Evolutionary conservation across 2,329 filamentous ascomycete species (phyloP), one percentile per base, ranked within the genome.

Genomic region (Fusarium avenaceum): DNA sequence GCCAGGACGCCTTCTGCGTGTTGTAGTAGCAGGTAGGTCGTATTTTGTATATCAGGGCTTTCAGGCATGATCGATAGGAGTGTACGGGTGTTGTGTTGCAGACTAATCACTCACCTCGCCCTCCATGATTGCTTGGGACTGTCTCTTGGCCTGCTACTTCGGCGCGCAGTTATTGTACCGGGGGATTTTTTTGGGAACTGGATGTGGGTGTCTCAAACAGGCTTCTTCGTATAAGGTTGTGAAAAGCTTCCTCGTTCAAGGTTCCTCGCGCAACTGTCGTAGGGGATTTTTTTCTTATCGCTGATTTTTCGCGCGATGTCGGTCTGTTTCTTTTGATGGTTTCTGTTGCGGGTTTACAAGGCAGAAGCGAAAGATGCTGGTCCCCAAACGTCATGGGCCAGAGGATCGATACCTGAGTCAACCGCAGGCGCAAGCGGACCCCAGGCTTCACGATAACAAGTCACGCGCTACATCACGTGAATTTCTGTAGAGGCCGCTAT

Each of bases 81-180:
- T n/a, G 24, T 39, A 47, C 33, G 7, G 32, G 51, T 22, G 22
- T 33, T 40, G 44, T 35, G 26, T 24, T 57, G 51, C 15, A 50
- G 28, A 19, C n/a, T 39, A 44, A 42, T 33, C 26, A 73, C 72
- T 74, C 62, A 74, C 72, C 59, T 74, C 63, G 63, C 68, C 70
- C 39, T 74, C 72, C 72, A 74, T 74, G 70, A 43, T 69, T 60
- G 50, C 52, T 64, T 22, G 46, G 51, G 56, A 42, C 51, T 63
- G 43, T 43, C 61, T 63, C 50, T 69, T 53, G 43, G 24, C 43
- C 43, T 59, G 58, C 39, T 49, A 44, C 40, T 56, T 38, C 45
- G 59, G 56, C 45, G 66, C 55, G 58, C 48, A 51, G 51, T 30
- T 55, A 51, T 38, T 65, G 50, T 68, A 58, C 62, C 40, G 40